These are phyloP conservation scores for Hydnomerulius pinastri DNA, from an alignment of 768 basidiomycete genomes.

Conservation along the genomic window DNA sequence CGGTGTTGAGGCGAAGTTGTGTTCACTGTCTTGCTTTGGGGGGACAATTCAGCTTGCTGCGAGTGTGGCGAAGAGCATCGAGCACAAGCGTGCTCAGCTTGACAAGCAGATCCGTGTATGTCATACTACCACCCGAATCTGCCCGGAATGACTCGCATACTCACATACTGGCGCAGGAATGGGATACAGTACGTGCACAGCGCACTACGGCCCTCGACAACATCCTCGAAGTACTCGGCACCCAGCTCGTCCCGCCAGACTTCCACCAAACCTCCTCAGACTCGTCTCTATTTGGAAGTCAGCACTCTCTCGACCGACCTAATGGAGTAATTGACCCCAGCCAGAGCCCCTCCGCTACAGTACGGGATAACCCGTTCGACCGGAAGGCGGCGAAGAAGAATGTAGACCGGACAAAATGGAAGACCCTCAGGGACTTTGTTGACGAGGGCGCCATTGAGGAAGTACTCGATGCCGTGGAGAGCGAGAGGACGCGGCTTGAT, in stretches of 20 bases:
- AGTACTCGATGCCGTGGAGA: slow-evolving; percentile 70
- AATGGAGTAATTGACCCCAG: slow-evolving; percentile 41
- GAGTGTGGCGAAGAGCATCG: slow-evolving; percentile 71
- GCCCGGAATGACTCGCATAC: background rate
- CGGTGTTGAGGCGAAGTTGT: background rate
- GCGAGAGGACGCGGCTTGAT: slow-evolving; percentile 65
- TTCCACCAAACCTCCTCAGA: slow-evolving; percentile 69
- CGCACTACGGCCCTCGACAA: slow-evolving; percentile 64
- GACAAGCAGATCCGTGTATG: slow-evolving; percentile 63
- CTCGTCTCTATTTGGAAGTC: slow-evolving; percentile 81
- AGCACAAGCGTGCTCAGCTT: slow-evolving; percentile 65
- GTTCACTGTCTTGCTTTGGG: background rate
- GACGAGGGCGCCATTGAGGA: slow-evolving; percentile 83
- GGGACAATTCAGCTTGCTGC: slow-evolving; percentile 64
- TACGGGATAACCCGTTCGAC: slow-evolving; percentile 24
- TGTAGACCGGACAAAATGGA: slow-evolving; percentile 65
- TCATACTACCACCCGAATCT: slow-evolving; percentile 3
- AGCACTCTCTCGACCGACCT: slow-evolving; percentile 51
- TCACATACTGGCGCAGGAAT: slow-evolving; percentile 48
- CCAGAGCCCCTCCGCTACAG: slow-evolving; percentile 33
- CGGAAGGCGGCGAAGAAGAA: slow-evolving; percentile 18
- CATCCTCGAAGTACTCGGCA: slow-evolving; percentile 70
- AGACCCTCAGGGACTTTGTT: slow-evolving; percentile 82
- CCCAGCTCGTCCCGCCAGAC: slow-evolving; percentile 74
- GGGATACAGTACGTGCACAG: slow-evolving; percentile 65